Evolutionary conservation across 805 yeast genomes (phyloP).

Genomic region (Nakazawaea siamensis): DNA sequence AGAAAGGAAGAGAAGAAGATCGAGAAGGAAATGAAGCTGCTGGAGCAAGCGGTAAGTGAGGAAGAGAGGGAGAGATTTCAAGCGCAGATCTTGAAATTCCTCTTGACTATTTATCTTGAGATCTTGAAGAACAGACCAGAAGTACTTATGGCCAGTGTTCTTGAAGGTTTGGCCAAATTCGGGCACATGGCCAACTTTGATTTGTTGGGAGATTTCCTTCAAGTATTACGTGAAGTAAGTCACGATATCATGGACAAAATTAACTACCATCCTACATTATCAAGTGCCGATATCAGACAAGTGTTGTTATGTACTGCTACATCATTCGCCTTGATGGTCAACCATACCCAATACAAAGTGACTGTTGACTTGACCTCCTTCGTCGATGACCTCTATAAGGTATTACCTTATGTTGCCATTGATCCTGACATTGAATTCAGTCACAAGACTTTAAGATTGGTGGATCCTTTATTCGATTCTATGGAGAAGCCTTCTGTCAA

Average conservation of each 20-base stretch:
- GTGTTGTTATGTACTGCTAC: slow-evolving; percentile 79
- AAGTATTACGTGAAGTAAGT: slow-evolving; percentile 79
- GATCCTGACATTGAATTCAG: slow-evolving; percentile 85
- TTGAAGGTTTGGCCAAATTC: slow-evolving; percentile 85
- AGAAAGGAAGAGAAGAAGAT: slow-evolving; percentile 81
- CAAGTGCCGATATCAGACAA: slow-evolving; percentile 53
- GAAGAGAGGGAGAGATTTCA: slow-evolving; percentile 84
- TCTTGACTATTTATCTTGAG: slow-evolving; percentile 69
- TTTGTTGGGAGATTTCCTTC: slow-evolving; percentile 84
- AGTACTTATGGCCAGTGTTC: slow-evolving; percentile 71
- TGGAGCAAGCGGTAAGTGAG: slow-evolving; percentile 80
- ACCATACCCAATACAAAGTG: slow-evolving; percentile 63
- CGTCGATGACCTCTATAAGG: slow-evolving; percentile 62
- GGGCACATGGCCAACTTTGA: slow-evolving; percentile 93
- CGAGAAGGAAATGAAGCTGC: slow-evolving; percentile 81
- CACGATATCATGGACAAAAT: slow-evolving; percentile 37
- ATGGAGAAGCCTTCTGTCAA: slow-evolving; percentile 64
- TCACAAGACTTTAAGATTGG: slow-evolving; percentile 68
- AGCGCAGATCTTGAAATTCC: slow-evolving; percentile 69
- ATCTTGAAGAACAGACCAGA: slow-evolving; percentile 58
- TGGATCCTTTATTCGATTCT: slow-evolving; percentile 58
- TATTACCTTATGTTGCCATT: slow-evolving; percentile 59
- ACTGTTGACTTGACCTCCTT: slow-evolving; percentile 78
- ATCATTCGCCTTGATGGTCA: slow-evolving; percentile 77
- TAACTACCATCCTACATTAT: slow-evolving; percentile 27